Evolutionary conservation across 208 protist genomes (phyloP).

Genomic region (Angomonas deanei): DNA sequence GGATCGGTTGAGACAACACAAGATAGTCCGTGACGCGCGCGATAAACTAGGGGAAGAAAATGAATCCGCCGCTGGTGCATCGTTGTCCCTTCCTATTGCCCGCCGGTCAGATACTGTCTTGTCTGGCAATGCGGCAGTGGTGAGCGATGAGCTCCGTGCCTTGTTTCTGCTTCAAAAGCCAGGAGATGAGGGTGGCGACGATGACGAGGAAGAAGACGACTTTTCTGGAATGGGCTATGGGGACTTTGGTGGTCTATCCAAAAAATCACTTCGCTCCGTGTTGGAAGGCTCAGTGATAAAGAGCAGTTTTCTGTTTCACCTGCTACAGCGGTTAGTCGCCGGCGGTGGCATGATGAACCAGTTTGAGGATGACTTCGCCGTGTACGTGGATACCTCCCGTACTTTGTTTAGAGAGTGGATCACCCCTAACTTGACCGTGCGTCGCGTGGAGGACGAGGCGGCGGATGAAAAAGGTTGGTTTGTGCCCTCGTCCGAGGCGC

Average conservation of each 20-base stretch:
- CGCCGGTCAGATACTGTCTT: constrained; percentile 48
- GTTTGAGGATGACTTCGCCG: constrained; percentile 64
- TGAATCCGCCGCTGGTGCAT: too few species aligned
- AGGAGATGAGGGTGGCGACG: constrained; percentile 1
- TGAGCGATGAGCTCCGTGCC: constrained; percentile 68
- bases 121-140: constrained; percentile 30
- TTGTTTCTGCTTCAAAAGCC: constrained; percentile 40
- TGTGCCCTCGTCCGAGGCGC: neutral
- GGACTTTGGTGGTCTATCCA: constrained; percentile 20
- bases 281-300: too few species aligned
- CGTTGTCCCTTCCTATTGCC: constrained; percentile 10
- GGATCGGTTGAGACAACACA: too few species aligned
- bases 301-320: constrained; percentile 65
- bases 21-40: neutral
- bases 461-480: constrained; percentile 11
- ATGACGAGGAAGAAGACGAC: constrained; percentile 38
- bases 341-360: constrained; percentile 74
- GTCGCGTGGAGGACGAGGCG: constrained; percentile 25
- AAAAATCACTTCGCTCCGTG: too few species aligned
- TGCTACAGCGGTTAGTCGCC: constrained; percentile 58
- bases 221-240: constrained; percentile 14
- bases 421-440: constrained; percentile 22
- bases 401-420: neutral
- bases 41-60: neutral
- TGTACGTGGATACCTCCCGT: constrained; percentile 21